Evolutionary conservation across 208 protist genomes (phyloP).

Genomic region (Acanthamoeba lenticulata): DNA sequence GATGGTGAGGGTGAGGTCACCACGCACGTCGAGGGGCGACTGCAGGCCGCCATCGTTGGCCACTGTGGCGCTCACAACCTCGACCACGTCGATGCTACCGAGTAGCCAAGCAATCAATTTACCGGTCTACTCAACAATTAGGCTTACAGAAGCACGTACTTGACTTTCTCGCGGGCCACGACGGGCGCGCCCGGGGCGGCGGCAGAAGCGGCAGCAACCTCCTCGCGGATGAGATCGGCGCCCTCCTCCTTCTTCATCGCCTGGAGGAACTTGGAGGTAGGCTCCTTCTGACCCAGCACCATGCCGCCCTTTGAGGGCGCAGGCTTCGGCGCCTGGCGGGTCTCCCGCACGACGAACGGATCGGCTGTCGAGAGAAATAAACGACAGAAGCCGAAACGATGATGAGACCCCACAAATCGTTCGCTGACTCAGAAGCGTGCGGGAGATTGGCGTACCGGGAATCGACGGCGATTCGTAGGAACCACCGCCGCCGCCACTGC

Average conservation of each 20-base stretch:
- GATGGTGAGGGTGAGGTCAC: conserved; percentile 42
- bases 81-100: not conserved
- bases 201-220: not conserved
- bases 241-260: conserved; percentile 58
- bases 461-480: not conserved
- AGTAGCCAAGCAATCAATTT: no score
- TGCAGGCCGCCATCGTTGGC: conserved; percentile 41
- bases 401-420: no score
- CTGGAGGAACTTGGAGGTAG: conserved; percentile 46
- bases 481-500: not conserved
- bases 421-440: no score
- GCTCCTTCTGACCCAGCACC: conserved; percentile 55
- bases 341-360: conserved; percentile 12
- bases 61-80: conserved; percentile 10
- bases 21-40: conserved; percentile 21
- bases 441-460: not conserved
- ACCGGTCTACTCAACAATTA: no score
- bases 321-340: not conserved
- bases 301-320: not conserved
- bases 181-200: not conserved
- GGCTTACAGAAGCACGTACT: not conserved
- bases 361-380: not conserved
- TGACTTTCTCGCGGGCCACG: conserved; percentile 4
- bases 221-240: not conserved
- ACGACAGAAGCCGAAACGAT: not conserved